Evolutionary conservation across 1,284 basidiomycete species (phyloP), one percentile per base, ranked within the genome.

Genomic region (Xerocomus minutiporus): DNA sequence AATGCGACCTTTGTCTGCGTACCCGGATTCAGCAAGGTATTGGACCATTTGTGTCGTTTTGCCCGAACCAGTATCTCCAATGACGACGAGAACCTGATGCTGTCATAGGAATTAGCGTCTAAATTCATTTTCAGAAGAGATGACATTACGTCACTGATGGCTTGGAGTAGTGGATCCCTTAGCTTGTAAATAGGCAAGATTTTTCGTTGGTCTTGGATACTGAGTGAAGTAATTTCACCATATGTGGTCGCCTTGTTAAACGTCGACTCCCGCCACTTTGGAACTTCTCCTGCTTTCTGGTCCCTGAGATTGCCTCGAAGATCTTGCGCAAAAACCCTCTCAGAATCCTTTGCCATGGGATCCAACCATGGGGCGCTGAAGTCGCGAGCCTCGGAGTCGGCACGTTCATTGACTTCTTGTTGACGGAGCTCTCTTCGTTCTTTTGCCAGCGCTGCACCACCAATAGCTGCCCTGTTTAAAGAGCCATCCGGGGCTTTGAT

Each of bases 171-270:
- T 48, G 92, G 84, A 1, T 95, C 91, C n/a, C 93, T 82, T 47
- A 99, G 84, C 71, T 98, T 98, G 77, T 86, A 99, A 53, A 99
- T 98, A 4, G 97, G 97, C 55, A 99, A 72, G 63, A 81, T 90
- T 67, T 86, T 86, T 44, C 97, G 77, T 67, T 99, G 97, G 6
- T 99, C 96, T 65, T 95, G 90, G 45, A 99, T 97, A 59, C 89
- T 93, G 52, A 97, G 76, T 26, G 65, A 81, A 1, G 96, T 97
- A 59, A 96, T 91, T 72, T 93, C 91, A 62, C 96, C 93, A 62
- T 91, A 99, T 0, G 94, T 95, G 1, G 92, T 95, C n/a, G 92
- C 87, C 73, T 97, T 97, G 77, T 97, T 97, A 70, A 97, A 93
- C 25, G 91, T 87, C 54, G 86, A 88, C 59, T 91, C 86, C 71